Percentiles rank a stretch among this genome's conserved stretches.
These are phyloP conservation scores for Agrocybe pediades DNA, from an alignment of 768 basidiomycete genomes.

Conservation along the genomic window DNA sequence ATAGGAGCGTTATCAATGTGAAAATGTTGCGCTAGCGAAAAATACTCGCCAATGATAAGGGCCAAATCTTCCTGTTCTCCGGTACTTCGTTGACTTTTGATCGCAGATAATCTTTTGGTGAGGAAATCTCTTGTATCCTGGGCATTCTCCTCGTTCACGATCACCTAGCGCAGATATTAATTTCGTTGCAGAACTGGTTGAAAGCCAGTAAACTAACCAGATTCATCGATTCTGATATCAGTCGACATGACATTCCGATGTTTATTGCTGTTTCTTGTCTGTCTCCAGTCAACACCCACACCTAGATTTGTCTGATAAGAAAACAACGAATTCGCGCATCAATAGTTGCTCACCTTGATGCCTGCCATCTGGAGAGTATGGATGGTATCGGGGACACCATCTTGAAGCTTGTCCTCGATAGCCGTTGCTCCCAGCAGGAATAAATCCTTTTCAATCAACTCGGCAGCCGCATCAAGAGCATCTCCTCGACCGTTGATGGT, in stretches of 20 bases:
- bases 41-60: constrained; percentile 79
- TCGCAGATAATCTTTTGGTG: constrained; percentile 84
- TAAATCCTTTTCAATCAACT: constrained; percentile 94
- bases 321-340: constrained; percentile 3
- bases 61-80: constrained; percentile 96
- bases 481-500: constrained; percentile 95
- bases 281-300: constrained; percentile 98
- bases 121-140: constrained; percentile 85
- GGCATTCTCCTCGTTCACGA: constrained; percentile 88
- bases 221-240: constrained; percentile 99
- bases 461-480: constrained; percentile 91
- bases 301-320: constrained; percentile 38
- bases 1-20: constrained; percentile 9
- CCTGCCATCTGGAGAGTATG: constrained; percentile 98
- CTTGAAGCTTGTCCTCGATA: constrained; percentile 98
- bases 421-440: constrained; percentile 95
- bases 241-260: constrained; percentile 94
- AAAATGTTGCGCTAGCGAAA: neutral
- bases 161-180: constrained; percentile 58
- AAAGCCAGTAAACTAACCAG: constrained; percentile 53
- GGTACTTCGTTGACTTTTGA: constrained; percentile 88
- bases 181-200: neutral
- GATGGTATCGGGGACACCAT: constrained; percentile 97
- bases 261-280: constrained; percentile 99
- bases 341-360: constrained; percentile 67